Evolutionary conservation across 2,329 filamentous ascomycete genomes (phyloP), one percentile per base, ranked within the genome.

Genomic region (Colletotrichum lupini): DNA sequence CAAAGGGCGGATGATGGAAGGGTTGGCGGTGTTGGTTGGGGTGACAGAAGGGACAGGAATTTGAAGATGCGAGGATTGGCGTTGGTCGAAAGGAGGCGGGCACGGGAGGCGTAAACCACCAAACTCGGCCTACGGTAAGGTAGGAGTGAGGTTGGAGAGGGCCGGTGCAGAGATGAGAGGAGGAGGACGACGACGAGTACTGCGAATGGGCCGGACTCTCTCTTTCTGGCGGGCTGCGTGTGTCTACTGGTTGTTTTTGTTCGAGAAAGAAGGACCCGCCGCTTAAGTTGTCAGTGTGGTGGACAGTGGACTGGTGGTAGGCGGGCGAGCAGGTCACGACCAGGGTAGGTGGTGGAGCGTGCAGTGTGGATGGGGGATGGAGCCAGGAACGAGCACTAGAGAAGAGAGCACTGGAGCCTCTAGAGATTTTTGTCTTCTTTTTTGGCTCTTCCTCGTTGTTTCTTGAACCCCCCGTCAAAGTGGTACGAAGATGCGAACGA

Each of bases 201-300:
- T 37, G 42, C 26, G 69, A 60, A 58, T 58, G 42, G 66, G 14
- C 57, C 37, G 62, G 52, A 37, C 49, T 56, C 30, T 28, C 28
- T 58, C 24, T 24, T 28, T 49, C 37, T 28, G 24, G 14, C 35
- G 52, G 22, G n/a, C 49, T 24, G 32, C n/a, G 37, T 32, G 59
- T 24, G 24, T 64, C 55, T 67, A 64, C 61, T 65, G 67, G 56
- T 73, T 73, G 70, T 73, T 73, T 73, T 73, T 65, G 70, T 73
- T 65, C 67, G 56, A 70, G 60, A 64, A 61, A 66, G 67, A 69
- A 60, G 70, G 67, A 57, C 70, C 67, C 67, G 56, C 67, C 55
- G 67, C 70, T 65, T n/a, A 49, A 22, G 42, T 49, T 73, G 70
- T 70, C 67, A 70, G 67, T 73, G 59, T 61, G 46, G 24, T 37